Conservation (phyloP, 2,329 filamentous ascomycete genomes). For the Talaromyces sp. region DNA sequence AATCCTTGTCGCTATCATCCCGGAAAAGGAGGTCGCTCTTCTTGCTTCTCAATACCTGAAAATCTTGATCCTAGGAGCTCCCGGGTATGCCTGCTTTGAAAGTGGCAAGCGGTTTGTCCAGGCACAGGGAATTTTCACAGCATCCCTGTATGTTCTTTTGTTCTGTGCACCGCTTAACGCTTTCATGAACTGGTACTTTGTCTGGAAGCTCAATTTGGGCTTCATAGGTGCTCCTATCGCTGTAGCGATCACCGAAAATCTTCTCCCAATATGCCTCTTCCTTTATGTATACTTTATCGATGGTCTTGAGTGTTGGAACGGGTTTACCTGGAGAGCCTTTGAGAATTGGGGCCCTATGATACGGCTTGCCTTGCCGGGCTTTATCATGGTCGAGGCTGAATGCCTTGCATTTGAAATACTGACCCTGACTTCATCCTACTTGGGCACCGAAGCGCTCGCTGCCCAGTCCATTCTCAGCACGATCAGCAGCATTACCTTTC, state of each 20-base stretch:
- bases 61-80: conserved; percentile 65
- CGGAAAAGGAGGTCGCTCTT: conserved; percentile 64
- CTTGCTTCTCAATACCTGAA: conserved; percentile 71
- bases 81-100: conserved; percentile 73
- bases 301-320: conserved; percentile 75
- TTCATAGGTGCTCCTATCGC: conserved; percentile 79
- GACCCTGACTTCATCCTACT: conserved; percentile 74
- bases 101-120: conserved; percentile 81
- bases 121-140: conserved; percentile 79
- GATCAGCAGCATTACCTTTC: conserved; percentile 74
- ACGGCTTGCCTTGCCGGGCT: conserved; percentile 76
- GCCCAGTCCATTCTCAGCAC: conserved; percentile 83
- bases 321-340: conserved; percentile 66
- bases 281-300: conserved; percentile 68
- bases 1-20: conserved; percentile 64
- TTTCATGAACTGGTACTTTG: conserved; percentile 74
- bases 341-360: conserved; percentile 82
- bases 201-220: conserved; percentile 64
- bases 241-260: conserved; percentile 68
- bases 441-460: conserved; percentile 74
- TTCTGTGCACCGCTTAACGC: conserved; percentile 79
- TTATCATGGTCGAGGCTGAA: conserved; percentile 92
- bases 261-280: conserved; percentile 69
- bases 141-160: conserved; percentile 76
- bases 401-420: conserved; percentile 90